phyloP scores from a whole-genome alignment of 768 basidiomycete species.

The Tulasnella sp. region DNA sequence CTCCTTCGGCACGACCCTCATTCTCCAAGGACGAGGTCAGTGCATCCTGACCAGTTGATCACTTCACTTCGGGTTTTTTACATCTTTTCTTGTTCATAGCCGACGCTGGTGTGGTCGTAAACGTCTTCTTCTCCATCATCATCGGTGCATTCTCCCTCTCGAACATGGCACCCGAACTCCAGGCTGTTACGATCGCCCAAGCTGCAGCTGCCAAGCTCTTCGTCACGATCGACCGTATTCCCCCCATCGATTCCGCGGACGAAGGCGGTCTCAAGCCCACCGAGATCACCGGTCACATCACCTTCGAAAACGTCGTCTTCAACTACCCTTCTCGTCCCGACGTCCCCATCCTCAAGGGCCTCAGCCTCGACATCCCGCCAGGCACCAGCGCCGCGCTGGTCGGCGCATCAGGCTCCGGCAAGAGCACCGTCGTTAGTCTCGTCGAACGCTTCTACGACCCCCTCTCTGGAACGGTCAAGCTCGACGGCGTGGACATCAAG shows the following conservation, averaged over 20 bases:
- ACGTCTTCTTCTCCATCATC: slow-evolving; percentile 32
- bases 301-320: slow-evolving; percentile 69
- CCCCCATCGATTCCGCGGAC: slow-evolving; percentile 75
- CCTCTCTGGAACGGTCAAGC: slow-evolving; percentile 55
- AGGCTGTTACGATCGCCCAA: slow-evolving; percentile 73
- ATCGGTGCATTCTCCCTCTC: neutral
- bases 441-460: slow-evolving; percentile 91
- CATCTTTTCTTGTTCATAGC: slow-evolving; percentile 32
- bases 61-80: neutral
- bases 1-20: slow-evolving; percentile 81
- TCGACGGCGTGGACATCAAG: slow-evolving; percentile 59
- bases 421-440: slow-evolving; percentile 60
- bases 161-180: slow-evolving; percentile 64
- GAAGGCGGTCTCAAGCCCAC: slow-evolving; percentile 64
- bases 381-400: slow-evolving; percentile 76
- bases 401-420: slow-evolving; percentile 71
- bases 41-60: neutral
- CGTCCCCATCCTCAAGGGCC: slow-evolving; percentile 71
- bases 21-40: slow-evolving; percentile 60
- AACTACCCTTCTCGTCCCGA: slow-evolving; percentile 77
- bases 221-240: slow-evolving; percentile 83
- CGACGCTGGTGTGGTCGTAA: neutral
- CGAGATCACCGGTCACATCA: slow-evolving; percentile 63
- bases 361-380: slow-evolving; percentile 62
- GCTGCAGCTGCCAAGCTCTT: slow-evolving; percentile 89